These are phyloP conservation scores for Cyclostephanos tholiformis DNA, from an alignment of 108 stramenopile species.

Conservation along the genomic window DNA sequence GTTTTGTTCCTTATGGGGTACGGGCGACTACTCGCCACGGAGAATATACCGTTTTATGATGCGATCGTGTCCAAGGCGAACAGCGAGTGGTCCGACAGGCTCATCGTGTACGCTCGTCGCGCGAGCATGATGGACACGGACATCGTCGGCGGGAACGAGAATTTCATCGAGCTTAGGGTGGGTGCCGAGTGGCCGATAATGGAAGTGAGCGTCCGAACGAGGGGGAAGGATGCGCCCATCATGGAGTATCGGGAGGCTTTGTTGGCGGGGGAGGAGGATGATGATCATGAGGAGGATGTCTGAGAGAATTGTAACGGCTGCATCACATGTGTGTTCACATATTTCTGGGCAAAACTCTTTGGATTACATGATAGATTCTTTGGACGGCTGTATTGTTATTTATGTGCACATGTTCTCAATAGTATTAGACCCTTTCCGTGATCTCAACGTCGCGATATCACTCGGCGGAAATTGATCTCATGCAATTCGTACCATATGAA, in stretches of 20 bases:
- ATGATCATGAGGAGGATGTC: no score
- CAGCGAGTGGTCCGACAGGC: slow-evolving; percentile 26
- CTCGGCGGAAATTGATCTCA: no score
- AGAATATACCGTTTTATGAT: slow-evolving; percentile 22
- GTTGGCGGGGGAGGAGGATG: background rate
- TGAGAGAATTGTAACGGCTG: no score
- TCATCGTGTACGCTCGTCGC: slow-evolving; percentile 36
- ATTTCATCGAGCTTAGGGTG: slow-evolving; percentile 33
- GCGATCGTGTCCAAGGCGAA: slow-evolving; percentile 18
- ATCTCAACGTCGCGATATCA: no score
- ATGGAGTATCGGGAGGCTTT: background rate
- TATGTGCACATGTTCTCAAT: no score
- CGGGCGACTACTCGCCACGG: slow-evolving; percentile 18
- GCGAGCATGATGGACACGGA: slow-evolving; percentile 3
- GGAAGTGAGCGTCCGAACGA: slow-evolving; percentile 25
- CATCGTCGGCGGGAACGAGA: slow-evolving; percentile 14
- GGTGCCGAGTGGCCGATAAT: slow-evolving; percentile 35
- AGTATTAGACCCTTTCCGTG: no score
- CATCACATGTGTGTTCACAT: no score
- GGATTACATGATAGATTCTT: no score
- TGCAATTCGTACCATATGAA: no score
- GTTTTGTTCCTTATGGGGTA: slow-evolving; percentile 35
- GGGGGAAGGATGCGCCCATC: background rate
- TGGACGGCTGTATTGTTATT: no score
- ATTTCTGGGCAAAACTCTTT: no score